Percentiles rank a stretch among this genome's conserved stretches.
These are phyloP conservation scores for Hypericum perforatum DNA, from an alignment of 345 rosid species.

Conservation along the genomic window DNA sequence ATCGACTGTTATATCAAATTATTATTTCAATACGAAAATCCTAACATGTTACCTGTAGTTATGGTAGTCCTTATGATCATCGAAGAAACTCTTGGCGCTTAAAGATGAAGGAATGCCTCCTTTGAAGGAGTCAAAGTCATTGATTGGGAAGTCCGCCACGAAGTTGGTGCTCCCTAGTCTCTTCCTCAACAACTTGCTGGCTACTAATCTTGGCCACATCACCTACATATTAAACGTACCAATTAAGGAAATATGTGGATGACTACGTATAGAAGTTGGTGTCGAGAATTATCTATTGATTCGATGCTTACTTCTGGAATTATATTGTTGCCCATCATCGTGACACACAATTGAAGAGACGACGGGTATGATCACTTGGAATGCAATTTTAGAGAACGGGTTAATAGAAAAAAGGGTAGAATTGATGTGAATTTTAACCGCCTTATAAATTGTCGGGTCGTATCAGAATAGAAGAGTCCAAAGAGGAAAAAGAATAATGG, in stretches of 20 bases:
- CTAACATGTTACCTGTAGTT: constrained; percentile 40
- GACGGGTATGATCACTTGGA: too few relatives aligned
- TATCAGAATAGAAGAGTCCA: constrained; percentile 21
- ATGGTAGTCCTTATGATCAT: constrained; percentile 27
- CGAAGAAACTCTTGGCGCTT: constrained; percentile 19
- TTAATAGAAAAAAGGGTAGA: not conserved
- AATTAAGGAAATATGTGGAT: not conserved
- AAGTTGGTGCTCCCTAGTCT: constrained; percentile 64
- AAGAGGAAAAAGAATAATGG: constrained; percentile 16
- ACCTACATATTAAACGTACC: constrained; percentile 22
- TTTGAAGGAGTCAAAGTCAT: constrained; percentile 7
- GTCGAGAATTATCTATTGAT: not conserved
- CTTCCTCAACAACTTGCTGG: constrained; percentile 52
- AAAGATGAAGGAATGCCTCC: constrained; percentile 18
- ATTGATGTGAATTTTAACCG: not conserved
- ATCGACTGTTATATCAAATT: too few relatives aligned
- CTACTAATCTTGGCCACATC: constrained; percentile 76
- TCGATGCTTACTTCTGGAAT: constrained; percentile 32
- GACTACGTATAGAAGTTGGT: not conserved
- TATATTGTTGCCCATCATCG: constrained; percentile 25
- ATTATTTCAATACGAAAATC: not conserved
- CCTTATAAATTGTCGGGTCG: too few relatives aligned
- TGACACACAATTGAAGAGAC: constrained; percentile 4
- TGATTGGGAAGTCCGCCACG: constrained; percentile 56
- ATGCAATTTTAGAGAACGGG: not conserved